Conservation (phyloP, 805 yeast species). For the Komagataella kurtzmanii region DNA sequence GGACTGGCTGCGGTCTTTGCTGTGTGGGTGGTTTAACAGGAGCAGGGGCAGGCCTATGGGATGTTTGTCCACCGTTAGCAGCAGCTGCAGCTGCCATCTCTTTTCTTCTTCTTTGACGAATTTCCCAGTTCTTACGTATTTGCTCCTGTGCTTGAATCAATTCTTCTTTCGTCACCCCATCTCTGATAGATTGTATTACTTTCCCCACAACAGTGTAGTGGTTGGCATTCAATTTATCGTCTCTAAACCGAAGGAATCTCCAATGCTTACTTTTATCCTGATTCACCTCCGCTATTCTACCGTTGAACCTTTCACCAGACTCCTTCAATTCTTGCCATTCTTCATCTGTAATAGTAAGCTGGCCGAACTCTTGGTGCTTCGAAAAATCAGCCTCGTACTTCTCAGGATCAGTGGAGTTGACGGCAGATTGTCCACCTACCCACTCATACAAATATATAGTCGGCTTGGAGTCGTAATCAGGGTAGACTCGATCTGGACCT, state of each 20-base stretch:
- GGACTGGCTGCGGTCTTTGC: neutral
- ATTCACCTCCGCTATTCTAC: conserved; percentile 77
- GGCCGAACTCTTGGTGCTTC: conserved; percentile 53
- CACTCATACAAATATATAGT: conserved; percentile 55
- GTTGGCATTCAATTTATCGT: conserved; percentile 85
- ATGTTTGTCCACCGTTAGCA: conserved; percentile 3
- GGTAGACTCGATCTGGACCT: conserved; percentile 56
- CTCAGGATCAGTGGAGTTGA: conserved; percentile 8
- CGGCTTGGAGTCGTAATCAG: conserved; percentile 76
- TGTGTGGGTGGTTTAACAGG: conserved; percentile 1
- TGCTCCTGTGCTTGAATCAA: conserved; percentile 40
- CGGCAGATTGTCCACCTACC: conserved; percentile 37
- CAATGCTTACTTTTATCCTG: conserved; percentile 55
- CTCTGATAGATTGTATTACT: conserved; percentile 73
- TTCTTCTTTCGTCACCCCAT: conserved; percentile 74
- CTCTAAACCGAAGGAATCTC: conserved; percentile 81
- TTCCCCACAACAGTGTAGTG: conserved; percentile 71
- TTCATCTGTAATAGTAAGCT: conserved; percentile 44
- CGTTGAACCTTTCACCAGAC: conserved; percentile 72
- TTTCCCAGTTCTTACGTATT: conserved; percentile 51
- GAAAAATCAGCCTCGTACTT: conserved; percentile 18
- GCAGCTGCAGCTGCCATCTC: conserved; percentile 7
- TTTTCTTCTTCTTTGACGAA: conserved; percentile 30
- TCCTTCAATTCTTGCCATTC: conserved; percentile 73
- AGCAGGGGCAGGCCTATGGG: neutral